Evolutionary conservation across 2,329 filamentous ascomycete species (phyloP).

Genomic region (Colletotrichum godetiae): DNA sequence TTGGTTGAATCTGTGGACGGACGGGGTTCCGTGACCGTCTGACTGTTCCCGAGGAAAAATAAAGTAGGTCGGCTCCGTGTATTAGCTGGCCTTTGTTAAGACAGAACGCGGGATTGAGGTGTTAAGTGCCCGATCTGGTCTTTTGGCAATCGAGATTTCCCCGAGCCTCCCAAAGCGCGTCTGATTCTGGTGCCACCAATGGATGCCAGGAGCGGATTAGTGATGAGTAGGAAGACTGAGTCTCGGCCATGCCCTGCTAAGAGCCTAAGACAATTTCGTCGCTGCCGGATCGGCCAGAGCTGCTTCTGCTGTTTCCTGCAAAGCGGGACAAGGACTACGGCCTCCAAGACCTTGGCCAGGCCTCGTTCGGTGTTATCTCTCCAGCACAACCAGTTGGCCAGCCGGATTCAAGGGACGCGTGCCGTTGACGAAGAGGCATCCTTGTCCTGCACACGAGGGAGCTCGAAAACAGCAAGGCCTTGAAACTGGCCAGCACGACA

Average conservation of each 20-base stretch:
- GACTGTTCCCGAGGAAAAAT: slow-evolving; percentile 1
- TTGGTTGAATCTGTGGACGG: slow-evolving; percentile 10
- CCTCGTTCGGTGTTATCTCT: slow-evolving; percentile 13
- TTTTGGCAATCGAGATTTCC: slow-evolving; percentile 25
- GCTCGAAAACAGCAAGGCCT: neutral
- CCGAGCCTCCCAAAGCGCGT: slow-evolving; percentile 4
- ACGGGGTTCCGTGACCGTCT: slow-evolving; percentile 11
- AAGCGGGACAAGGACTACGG: neutral
- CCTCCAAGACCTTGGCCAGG: slow-evolving; percentile 1
- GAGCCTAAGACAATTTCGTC: neutral
- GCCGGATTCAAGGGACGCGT: slow-evolving; percentile 16
- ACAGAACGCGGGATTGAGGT: neutral
- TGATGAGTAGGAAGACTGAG: neutral
- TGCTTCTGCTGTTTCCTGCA: neutral
- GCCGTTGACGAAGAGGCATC: slow-evolving; percentile 20
- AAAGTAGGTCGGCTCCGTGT: slow-evolving; percentile 25
- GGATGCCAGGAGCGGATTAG: neutral
- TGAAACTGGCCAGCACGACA: slow-evolving; percentile 33
- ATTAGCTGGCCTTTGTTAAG: slow-evolving; percentile 14
- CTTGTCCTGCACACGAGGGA: slow-evolving; percentile 25
- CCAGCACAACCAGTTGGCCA: slow-evolving; percentile 1
- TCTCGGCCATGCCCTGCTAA: too few relatives aligned
- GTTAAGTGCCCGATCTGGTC: slow-evolving; percentile 19
- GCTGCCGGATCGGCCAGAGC: slow-evolving; percentile 14
- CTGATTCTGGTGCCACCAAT: neutral